Conservation (phyloP, 2,329 filamentous ascomycete species). For the Fusarium vanettenii region DNA sequence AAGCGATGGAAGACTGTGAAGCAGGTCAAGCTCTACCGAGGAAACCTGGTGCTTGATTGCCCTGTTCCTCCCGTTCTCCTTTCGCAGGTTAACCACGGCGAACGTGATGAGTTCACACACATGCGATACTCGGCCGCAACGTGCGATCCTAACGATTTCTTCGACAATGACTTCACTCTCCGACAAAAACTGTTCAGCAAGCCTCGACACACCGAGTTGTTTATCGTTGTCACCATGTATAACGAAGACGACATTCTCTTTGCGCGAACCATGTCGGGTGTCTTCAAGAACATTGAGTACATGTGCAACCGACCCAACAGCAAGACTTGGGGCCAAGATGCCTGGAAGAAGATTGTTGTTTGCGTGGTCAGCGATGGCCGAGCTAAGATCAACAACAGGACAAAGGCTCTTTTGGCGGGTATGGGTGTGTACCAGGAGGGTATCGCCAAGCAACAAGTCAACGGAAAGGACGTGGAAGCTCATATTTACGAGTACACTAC, state of each 20-base stretch:
- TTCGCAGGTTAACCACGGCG: conserved; percentile 88
- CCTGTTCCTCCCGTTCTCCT: conserved; percentile 90
- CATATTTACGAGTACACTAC: conserved; percentile 98
- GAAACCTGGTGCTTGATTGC: conserved; percentile 96
- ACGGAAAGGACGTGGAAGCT: conserved; percentile 93
- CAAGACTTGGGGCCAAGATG: conserved; percentile 98
- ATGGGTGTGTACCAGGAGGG: conserved; percentile 98
- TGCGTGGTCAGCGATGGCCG: conserved; percentile 97
- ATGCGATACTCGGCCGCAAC: conserved; percentile 96
- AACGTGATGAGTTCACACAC: conserved; percentile 91
- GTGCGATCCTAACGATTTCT: conserved; percentile 91
- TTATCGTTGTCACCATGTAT: conserved; percentile 98
- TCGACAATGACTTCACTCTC: conserved; percentile 88
- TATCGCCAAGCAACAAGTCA: conserved; percentile 98
- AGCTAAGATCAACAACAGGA: conserved; percentile 95
- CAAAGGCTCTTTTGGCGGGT: conserved; percentile 87
- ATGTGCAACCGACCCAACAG: conserved; percentile 95
- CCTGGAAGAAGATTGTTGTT: conserved; percentile 99
- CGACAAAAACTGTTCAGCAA: conserved; percentile 94
- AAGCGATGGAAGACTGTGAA: conserved; percentile 98
- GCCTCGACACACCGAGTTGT: conserved; percentile 90
- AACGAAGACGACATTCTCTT: conserved; percentile 98
- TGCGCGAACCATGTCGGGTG: conserved; percentile 93
- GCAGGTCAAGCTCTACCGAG: conserved; percentile 95
- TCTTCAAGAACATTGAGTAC: conserved; percentile 98